Evolutionary conservation across 768 basidiomycete species (phyloP), one percentile per base, ranked within the genome.

Genomic region (Lentinus tigrinus): DNA sequence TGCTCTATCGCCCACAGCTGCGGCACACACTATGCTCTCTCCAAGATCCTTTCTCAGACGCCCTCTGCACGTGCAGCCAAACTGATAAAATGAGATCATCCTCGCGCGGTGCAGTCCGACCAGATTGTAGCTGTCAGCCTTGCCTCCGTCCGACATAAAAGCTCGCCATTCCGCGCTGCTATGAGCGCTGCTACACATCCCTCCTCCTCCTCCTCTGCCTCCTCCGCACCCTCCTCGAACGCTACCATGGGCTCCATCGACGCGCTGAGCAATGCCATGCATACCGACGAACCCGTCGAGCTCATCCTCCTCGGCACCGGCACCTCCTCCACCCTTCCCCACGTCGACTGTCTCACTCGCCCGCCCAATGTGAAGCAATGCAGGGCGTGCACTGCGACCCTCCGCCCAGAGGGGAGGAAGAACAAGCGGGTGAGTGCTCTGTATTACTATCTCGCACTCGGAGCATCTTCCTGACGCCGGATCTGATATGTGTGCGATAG

Each of bases 301-400:
- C 73, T 92, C 63, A 85, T 94, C 56, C 90, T 93, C 69, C 82
- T 93, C 28, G 92, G 92, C 52, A 94, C 91, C 37, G 92, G 91
- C 50, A 88, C 87, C 27, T 93, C 91, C 9, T 83, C 84, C 27
- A 84, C 85, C 60, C 60, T 94, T 14, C 92, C 91, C 16, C 75
- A 82, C 47, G 68, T 87, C 49, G 79, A 79, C 61, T 97, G 94
- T 72, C 74, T 97, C 57, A 95, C 94, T 0, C 80, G 82, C 37
- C 82, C 84, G 10, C 78, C 84, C 14, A 75, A 74, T 10, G 75
- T 67, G 11, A 71, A 72, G 31, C 76, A 77, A 34, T 91, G 90
- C 68, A 74, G 71, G 58, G 85, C 89, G 0, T 91, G 91, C 64
- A 72, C 86, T 47, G 86, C 88, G 36, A 85, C 89, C 27, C 74